phyloP scores from a whole-genome alignment of 1,284 basidiomycete genomes.

The Trametes sp. region DNA sequence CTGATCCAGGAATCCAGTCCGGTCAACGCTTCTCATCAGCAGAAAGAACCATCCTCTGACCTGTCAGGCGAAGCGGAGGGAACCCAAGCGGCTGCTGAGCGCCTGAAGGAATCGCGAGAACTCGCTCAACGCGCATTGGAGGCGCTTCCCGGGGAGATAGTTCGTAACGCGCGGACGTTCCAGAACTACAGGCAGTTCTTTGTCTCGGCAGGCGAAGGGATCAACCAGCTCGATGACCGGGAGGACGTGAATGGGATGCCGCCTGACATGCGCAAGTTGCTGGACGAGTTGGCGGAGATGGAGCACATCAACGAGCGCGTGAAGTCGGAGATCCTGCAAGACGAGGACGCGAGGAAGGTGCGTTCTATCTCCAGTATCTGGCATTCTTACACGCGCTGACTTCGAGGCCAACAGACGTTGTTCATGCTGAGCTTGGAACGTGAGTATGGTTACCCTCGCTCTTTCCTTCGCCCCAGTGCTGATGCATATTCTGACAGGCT shows the following conservation, averaged over 20 bases:
- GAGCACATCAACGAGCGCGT: slow-evolving; percentile 48
- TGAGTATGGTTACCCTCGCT: slow-evolving; percentile 37
- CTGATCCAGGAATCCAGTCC: neutral
- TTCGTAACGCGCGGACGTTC: slow-evolving; percentile 54
- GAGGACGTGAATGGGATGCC: slow-evolving; percentile 33
- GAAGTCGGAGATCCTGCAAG: slow-evolving; percentile 57
- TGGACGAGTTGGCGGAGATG: slow-evolving; percentile 54
- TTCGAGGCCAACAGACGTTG: slow-evolving; percentile 47
- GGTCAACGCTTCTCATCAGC: neutral
- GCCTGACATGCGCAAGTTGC: slow-evolving; percentile 48
- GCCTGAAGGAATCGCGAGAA: slow-evolving; percentile 28
- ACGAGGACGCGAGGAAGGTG: slow-evolving; percentile 59
- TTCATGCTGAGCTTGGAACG: slow-evolving; percentile 63
- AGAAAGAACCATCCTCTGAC: neutral
- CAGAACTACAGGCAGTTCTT: slow-evolving; percentile 56
- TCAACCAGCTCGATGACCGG: slow-evolving; percentile 16
- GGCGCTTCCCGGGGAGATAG: slow-evolving; percentile 55
- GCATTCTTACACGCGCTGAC: neutral
- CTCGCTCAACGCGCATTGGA: slow-evolving; percentile 50
- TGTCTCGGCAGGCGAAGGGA: slow-evolving; percentile 24
- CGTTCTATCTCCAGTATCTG: slow-evolving; percentile 26
- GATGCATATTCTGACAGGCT: slow-evolving; percentile 39
- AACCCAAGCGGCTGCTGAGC: slow-evolving; percentile 7
- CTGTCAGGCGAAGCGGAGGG: slow-evolving; percentile 3
- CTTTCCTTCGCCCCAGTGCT: neutral